Base-by-base conservation (phyloP, 73 alveolate genomes). In the Paraurostyla sp. region DNA sequence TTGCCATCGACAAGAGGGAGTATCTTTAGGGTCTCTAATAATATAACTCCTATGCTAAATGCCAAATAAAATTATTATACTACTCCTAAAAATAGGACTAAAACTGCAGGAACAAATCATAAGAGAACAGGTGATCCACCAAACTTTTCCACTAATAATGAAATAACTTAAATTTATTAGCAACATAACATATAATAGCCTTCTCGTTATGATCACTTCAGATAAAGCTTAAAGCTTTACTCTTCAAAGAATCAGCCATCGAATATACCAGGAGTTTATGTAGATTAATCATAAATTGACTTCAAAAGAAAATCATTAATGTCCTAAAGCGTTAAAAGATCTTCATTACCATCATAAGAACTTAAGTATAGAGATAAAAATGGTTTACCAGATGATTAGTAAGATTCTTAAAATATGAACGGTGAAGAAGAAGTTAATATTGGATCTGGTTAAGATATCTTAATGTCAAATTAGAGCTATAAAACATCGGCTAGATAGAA, bases 321-420 rank as follows among this genome's bases (percentile, higher is more conserved):
- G 82, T 65, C 82, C 3, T 38, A 65, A 65, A 65, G 82, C 41
- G 58, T 65, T 65, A 25, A 65, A 38, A 33, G 82, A 15, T 15
- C 56, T 9, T 22, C 40, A 9, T 30, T 15, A 13, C n/a, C 35
- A 6, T 16, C 46, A 40, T 65, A 36, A 38, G 29, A 38, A n/a
- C n/a, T n/a, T n/a, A n/a, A n/a, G n/a, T n/a, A 60, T 27, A 50
- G 13, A 60, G 50, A 60, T 6, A 32, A 60, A 2, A 32, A 33
- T 27, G 52, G 23, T 9, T 15, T 13, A 22, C 58, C 32, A 15
- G 46, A 40, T 35, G 25, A 65, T 40, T n/a, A n/a, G n/a, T n/a
- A n/a, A n/a, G n/a, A n/a, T n/a, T n/a, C n/a, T n/a, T n/a, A n/a
- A n/a, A n/a, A n/a, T n/a, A n/a, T n/a, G n/a, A n/a, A n/a, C n/a